Conservation (phyloP, 1,284 basidiomycete species). For the Heliocybe sulcata region DNA sequence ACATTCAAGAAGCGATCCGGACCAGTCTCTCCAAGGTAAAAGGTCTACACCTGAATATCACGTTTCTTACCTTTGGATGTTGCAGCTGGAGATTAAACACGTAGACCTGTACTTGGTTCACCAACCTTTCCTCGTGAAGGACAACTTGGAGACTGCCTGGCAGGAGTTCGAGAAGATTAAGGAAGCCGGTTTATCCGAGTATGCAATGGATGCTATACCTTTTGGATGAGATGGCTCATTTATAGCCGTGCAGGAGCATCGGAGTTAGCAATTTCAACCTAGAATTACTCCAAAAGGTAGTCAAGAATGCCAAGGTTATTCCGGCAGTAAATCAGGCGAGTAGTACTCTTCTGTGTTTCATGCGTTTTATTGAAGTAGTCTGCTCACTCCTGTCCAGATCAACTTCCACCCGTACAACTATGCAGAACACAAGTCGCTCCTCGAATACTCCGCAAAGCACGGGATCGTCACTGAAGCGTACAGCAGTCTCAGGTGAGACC, state of each 20-base stretch:
- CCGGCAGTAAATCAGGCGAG: slow-evolving; percentile 74
- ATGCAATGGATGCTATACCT: not conserved
- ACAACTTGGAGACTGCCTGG: slow-evolving; percentile 53
- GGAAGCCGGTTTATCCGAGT: slow-evolving; percentile 56
- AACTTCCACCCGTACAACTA: slow-evolving; percentile 68
- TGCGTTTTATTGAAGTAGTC: not conserved
- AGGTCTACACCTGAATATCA: slow-evolving; percentile 1
- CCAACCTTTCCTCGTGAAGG: slow-evolving; percentile 32
- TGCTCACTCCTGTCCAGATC: slow-evolving; percentile 30
- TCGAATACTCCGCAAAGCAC: slow-evolving; percentile 50
- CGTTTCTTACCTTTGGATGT: not conserved
- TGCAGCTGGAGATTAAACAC: slow-evolving; percentile 57
- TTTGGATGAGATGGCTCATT: not conserved
- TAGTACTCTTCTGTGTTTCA: not conserved
- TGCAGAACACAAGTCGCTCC: slow-evolving; percentile 40
- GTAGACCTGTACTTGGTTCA: slow-evolving; percentile 75
- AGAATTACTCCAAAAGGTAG: slow-evolving; percentile 48
- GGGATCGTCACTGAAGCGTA: slow-evolving; percentile 67
- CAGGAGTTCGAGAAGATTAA: slow-evolving; percentile 59
- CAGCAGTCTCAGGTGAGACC: slow-evolving; percentile 49
- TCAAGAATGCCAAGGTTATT: slow-evolving; percentile 50
- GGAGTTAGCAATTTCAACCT: slow-evolving; percentile 76
- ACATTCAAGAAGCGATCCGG: slow-evolving; percentile 29
- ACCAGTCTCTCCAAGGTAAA: slow-evolving; percentile 31
- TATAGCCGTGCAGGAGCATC: slow-evolving; percentile 46